Evolutionary conservation across 2,329 filamentous ascomycete genomes (phyloP).

Genomic region (Samsoniella hepiali): DNA sequence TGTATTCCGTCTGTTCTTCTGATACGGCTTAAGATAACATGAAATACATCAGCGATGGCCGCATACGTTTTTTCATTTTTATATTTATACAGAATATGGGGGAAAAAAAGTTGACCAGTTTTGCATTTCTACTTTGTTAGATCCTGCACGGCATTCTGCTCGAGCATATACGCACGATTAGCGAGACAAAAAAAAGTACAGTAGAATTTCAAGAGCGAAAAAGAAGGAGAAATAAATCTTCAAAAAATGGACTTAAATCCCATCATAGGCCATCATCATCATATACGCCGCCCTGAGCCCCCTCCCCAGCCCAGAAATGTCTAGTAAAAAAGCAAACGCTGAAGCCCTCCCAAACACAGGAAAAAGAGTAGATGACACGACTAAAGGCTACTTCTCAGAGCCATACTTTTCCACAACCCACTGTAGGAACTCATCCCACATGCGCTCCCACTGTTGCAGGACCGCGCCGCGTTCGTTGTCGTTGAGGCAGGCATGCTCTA

Average conservation of each 20-base stretch:
- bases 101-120: neutral
- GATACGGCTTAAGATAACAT: too few relatives aligned
- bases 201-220: neutral
- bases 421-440: conserved; percentile 58
- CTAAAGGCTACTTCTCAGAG: neutral
- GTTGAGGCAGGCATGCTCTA: conserved; percentile 57
- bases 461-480: conserved; percentile 38
- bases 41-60: too few relatives aligned
- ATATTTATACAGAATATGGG: too few relatives aligned
- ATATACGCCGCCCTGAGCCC: too few relatives aligned
- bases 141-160: neutral
- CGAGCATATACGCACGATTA: neutral
- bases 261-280: too few relatives aligned
- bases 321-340: neutral
- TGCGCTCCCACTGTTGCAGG: conserved; percentile 44
- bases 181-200: too few relatives aligned
- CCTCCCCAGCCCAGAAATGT: too few relatives aligned
- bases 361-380: too few relatives aligned
- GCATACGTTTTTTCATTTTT: too few relatives aligned
- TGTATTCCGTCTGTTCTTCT: too few relatives aligned
- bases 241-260: too few relatives aligned
- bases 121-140: neutral
- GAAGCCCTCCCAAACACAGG: neutral
- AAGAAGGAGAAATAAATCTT: neutral
- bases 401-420: conserved; percentile 46